Conservation (phyloP, 345 rosid genomes). For the Melastoma malabathricum region DNA sequence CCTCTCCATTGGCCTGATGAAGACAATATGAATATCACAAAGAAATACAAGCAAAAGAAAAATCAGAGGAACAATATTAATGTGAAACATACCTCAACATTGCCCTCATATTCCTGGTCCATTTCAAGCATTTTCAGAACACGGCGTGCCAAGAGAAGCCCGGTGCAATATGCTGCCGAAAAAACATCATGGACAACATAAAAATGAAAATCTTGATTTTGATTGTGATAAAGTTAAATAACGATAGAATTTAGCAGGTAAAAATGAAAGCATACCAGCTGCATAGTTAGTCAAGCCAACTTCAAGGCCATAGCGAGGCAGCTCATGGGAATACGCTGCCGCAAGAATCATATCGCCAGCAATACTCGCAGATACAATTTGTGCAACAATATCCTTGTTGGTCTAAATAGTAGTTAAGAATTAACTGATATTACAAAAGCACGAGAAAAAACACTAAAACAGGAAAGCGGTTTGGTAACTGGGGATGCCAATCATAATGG, state of each 20-base stretch:
- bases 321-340: constrained; percentile 57
- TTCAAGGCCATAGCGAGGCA: constrained; percentile 49
- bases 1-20: constrained; percentile 72
- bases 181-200: not conserved
- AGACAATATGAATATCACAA: not conserved
- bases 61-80: not conserved
- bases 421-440: not conserved
- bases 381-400: constrained; percentile 53
- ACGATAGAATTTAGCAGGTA: not conserved
- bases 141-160: constrained; percentile 68
- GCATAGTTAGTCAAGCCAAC: constrained; percentile 63
- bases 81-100: constrained; percentile 35
- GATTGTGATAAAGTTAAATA: not conserved
- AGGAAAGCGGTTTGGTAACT: not conserved
- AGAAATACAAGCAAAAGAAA: not conserved
- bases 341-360: constrained; percentile 49
- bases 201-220: not conserved
- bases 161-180: constrained; percentile 56
- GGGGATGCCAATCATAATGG: too few relatives aligned
- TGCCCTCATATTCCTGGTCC: constrained; percentile 62
- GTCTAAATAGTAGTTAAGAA: constrained; percentile 27
- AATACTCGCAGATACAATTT: constrained; percentile 40
- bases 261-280: constrained; percentile 26
- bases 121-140: constrained; percentile 54
- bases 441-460: not conserved